Conservation (phyloP, 768 basidiomycete genomes). For the Xerocomus brunneocitrinus region DNA sequence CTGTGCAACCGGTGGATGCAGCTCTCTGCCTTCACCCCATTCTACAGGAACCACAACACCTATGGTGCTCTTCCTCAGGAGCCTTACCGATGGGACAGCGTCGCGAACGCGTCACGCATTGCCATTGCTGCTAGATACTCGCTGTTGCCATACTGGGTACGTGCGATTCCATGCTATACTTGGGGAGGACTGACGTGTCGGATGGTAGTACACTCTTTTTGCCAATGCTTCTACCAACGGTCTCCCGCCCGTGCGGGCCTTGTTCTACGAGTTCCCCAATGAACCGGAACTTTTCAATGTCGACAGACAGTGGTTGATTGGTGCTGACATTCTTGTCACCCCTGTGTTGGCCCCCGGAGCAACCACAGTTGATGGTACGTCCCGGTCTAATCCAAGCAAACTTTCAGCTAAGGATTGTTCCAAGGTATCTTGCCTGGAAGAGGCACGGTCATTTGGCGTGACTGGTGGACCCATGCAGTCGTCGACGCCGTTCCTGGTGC, state of each 20-base stretch:
- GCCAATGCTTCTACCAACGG: constrained; percentile 61
- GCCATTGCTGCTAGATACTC: constrained; percentile 71
- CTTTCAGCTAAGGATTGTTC: background rate
- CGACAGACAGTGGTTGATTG: constrained; percentile 69
- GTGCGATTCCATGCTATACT: constrained; percentile 36
- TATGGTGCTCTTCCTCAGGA: constrained; percentile 69
- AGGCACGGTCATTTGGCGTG: constrained; percentile 57
- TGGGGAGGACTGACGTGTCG: too few relatives aligned
- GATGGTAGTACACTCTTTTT: constrained; percentile 62
- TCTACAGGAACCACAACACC: constrained; percentile 77
- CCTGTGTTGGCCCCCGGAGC: constrained; percentile 70
- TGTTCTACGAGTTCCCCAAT: constrained; percentile 76
- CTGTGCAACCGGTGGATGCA: constrained; percentile 86
- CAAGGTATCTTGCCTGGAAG: constrained; percentile 42
- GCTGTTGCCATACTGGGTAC: constrained; percentile 75
- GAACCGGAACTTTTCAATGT: constrained; percentile 60
- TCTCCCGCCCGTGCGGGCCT: constrained; percentile 67
- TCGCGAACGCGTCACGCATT: constrained; percentile 65
- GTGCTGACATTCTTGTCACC: constrained; percentile 66
- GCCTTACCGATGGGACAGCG: constrained; percentile 78
- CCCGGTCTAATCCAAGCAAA: background rate
- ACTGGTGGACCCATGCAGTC: constrained; percentile 66
- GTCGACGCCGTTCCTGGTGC: constrained; percentile 40
- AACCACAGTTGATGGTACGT: constrained; percentile 58
- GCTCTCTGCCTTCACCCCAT: constrained; percentile 76